Evolutionary conservation across 2,329 filamentous ascomycete species (phyloP).

Genomic region (Tolypocladium nubicola): DNA sequence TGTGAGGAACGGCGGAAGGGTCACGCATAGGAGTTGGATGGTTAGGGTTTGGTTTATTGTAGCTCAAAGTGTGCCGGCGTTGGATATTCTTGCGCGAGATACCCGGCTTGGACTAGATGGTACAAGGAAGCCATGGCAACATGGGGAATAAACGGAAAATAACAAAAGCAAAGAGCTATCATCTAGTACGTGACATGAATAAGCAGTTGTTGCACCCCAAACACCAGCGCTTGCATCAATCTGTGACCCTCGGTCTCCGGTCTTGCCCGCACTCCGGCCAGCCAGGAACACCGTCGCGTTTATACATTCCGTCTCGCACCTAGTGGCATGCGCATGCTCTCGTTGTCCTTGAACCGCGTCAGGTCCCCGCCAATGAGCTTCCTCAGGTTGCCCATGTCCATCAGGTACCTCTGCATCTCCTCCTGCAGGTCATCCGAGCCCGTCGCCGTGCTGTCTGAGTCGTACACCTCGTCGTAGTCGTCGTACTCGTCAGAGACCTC

Average conservation of each 20-base stretch:
- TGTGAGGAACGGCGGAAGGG: no score
- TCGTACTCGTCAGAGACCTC: slow-evolving; percentile 37
- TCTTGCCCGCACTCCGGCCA: background rate
- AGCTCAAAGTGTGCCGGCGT: background rate
- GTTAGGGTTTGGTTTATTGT: background rate
- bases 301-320: slow-evolving; percentile 31
- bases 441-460: slow-evolving; percentile 33
- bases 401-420: slow-evolving; percentile 75
- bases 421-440: slow-evolving; percentile 60
- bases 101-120: background rate
- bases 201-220: background rate
- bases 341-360: slow-evolving; percentile 52
- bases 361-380: slow-evolving; percentile 66
- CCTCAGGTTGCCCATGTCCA: slow-evolving; percentile 63
- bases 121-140: background rate
- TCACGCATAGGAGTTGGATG: no score
- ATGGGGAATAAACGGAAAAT: background rate
- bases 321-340: slow-evolving; percentile 43
- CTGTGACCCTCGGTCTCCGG: background rate
- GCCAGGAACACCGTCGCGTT: background rate
- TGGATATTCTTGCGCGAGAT: background rate
- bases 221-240: background rate
- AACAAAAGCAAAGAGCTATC: background rate
- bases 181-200: background rate
- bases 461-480: slow-evolving; percentile 49